Evolutionary conservation across 2,329 filamentous ascomycete genomes (phyloP).

Genomic region (Neopestalotiopsis rosae): DNA sequence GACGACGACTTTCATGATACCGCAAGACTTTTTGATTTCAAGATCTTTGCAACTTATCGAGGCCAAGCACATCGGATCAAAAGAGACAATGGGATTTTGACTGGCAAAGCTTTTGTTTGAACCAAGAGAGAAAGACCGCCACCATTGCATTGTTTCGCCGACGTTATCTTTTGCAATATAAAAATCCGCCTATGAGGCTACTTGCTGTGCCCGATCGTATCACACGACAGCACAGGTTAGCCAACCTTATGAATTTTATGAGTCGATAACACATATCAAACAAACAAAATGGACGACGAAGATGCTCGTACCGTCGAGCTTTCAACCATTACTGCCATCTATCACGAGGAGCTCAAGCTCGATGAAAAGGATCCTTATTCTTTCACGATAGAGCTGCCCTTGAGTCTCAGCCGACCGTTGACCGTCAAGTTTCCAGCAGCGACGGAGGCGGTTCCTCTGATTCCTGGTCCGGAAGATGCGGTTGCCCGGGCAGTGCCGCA

Average conservation of each 20-base stretch:
- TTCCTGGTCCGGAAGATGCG: slow-evolving; percentile 22
- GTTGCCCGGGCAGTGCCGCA: slow-evolving; percentile 19
- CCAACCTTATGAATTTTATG: slow-evolving; percentile 17
- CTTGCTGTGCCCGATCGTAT: neutral
- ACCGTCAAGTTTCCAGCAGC: slow-evolving; percentile 62
- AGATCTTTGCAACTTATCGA: neutral
- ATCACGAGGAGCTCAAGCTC: slow-evolving; percentile 62
- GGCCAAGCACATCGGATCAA: too few species aligned
- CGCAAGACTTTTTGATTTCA: neutral
- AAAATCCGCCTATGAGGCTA: neutral
- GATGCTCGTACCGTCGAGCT: slow-evolving; percentile 64
- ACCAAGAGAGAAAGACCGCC: neutral
- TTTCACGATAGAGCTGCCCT: slow-evolving; percentile 62
- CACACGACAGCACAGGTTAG: neutral
- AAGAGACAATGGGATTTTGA: neutral
- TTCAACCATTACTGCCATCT: slow-evolving; percentile 67
- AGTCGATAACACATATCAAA: slow-evolving; percentile 25
- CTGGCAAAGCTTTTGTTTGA: neutral
- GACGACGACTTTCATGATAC: neutral
- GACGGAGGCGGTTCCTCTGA: slow-evolving; percentile 38
- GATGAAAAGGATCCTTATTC: slow-evolving; percentile 49
- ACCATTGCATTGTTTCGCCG: neutral
- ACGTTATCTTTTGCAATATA: neutral
- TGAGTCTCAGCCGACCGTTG: slow-evolving; percentile 59
- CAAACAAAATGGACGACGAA: slow-evolving; percentile 45